A percentile compares a stretch with the other conserved stretches of the same genome.
Evolutionary conservation across 768 basidiomycete species (phyloP).

Genomic region (Hericium rajendrae): DNA sequence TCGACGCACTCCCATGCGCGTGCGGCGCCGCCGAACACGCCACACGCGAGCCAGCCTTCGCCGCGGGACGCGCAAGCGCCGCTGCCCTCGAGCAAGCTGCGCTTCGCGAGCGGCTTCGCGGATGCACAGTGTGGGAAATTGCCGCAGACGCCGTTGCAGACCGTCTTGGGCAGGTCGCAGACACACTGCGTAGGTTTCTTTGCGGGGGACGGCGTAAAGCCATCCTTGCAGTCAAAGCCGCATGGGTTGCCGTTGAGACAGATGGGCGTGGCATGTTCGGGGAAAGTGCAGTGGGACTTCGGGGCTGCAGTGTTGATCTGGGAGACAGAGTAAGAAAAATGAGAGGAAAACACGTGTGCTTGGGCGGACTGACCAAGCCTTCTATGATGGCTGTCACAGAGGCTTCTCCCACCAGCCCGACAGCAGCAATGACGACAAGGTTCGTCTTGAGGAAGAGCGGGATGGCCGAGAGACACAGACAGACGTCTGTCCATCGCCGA

Average conservation of each 20-base stretch:
- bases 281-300: conserved; percentile 28
- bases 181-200: conserved; percentile 29
- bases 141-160: conserved; percentile 42
- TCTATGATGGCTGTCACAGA: conserved; percentile 24
- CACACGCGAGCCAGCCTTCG: conserved; percentile 31
- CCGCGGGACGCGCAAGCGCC: conserved; percentile 4
- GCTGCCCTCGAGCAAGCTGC: conserved; percentile 27
- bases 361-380: conserved; percentile 22
- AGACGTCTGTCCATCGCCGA: conserved; percentile 23
- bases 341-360: not conserved
- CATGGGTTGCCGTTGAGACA: conserved; percentile 32
- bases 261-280: conserved; percentile 27
- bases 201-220: conserved; percentile 26
- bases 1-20: conserved; percentile 42
- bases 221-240: conserved; percentile 36
- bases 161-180: conserved; percentile 30
- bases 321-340: not conserved
- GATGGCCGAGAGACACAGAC: conserved; percentile 34
- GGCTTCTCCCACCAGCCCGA: conserved; percentile 21
- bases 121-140: conserved; percentile 19
- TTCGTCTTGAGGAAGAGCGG: conserved; percentile 27
- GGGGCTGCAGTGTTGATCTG: conserved; percentile 20
- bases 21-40: conserved; percentile 28
- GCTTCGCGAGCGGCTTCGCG: conserved; percentile 12
- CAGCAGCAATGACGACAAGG: conserved; percentile 21